phyloP scores from a whole-genome alignment of 2,329 filamentous ascomycete species.

The Fusarium bactridioides region DNA sequence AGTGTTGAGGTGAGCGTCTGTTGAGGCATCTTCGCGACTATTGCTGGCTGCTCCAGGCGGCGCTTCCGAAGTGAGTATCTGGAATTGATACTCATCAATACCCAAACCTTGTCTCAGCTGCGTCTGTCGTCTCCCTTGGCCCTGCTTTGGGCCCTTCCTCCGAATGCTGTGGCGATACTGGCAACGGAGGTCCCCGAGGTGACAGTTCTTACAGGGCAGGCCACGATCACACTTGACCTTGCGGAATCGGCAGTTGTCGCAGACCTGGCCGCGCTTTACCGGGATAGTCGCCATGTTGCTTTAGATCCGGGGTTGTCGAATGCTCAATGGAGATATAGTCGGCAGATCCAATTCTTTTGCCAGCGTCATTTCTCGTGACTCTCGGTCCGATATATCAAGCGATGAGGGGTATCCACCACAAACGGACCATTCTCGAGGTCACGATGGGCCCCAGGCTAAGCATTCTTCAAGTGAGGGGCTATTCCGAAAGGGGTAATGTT shows the following conservation, averaged over 20 bases:
- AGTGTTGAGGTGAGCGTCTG: not conserved
- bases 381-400: constrained; percentile 16
- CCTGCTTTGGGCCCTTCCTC: constrained; percentile 42
- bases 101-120: constrained; percentile 40
- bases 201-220: constrained; percentile 43
- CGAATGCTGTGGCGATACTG: constrained; percentile 44
- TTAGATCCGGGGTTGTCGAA: not conserved
- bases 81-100: constrained; percentile 20
- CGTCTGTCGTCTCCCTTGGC: constrained; percentile 41
- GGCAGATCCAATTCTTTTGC: not conserved
- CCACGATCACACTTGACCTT: constrained; percentile 48
- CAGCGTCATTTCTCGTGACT: not conserved
- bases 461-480: not conserved
- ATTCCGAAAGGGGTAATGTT: constrained; percentile 33
- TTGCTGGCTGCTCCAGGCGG: not conserved
- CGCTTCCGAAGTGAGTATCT: constrained; percentile 31
- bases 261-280: constrained; percentile 35
- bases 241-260: constrained; percentile 44
- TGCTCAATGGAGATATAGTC: constrained; percentile 29
- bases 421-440: not conserved
- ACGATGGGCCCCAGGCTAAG: not conserved
- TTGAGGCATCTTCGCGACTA: not conserved
- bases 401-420: constrained; percentile 8
- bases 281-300: constrained; percentile 9
- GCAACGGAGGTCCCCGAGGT: constrained; percentile 39